Evolutionary conservation across 305 asterid genomes (phyloP).

Genomic region (Fraxinus greggii): DNA sequence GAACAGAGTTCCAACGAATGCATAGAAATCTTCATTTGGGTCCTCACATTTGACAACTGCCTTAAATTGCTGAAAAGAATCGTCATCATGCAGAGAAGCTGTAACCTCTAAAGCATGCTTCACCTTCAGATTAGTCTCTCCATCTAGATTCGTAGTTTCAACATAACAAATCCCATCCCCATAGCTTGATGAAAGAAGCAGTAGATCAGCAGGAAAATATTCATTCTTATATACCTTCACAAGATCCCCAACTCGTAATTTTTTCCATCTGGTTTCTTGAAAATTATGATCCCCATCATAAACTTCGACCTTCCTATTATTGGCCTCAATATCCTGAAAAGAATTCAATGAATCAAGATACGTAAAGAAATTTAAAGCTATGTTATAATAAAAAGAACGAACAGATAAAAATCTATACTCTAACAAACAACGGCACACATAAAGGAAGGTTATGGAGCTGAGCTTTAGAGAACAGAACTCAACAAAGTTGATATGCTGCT

Average conservation of each 20-base stretch:
- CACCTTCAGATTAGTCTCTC: conserved; percentile 94
- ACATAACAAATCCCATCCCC: conserved; percentile 94
- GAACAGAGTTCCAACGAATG: conserved; percentile 70
- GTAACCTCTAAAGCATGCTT: conserved; percentile 83
- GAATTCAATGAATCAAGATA: conserved; percentile 6
- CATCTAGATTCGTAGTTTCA: conserved; percentile 88
- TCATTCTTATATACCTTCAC: conserved; percentile 82
- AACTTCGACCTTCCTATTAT: conserved; percentile 67
- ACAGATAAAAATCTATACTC: not conserved
- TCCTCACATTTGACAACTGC: conserved; percentile 87
- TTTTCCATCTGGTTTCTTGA: conserved; percentile 65
- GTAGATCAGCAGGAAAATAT: conserved; percentile 83
- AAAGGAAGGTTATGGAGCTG: not conserved
- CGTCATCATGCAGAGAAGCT: conserved; percentile 51
- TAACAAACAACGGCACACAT: not conserved
- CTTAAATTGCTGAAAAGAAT: conserved; percentile 50
- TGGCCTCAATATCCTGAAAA: conserved; percentile 82
- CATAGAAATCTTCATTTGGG: conserved; percentile 88
- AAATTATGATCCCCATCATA: conserved; percentile 44
- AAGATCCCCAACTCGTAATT: conserved; percentile 76
- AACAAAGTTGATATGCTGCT: not conserved
- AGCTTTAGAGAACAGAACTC: not conserved
- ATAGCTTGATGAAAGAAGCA: conserved; percentile 78
- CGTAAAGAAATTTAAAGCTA: not conserved
- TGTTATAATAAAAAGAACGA: not conserved